phyloP scores from a whole-genome alignment of 1,284 basidiomycete species.

The Ceratobasidium sp. region DNA sequence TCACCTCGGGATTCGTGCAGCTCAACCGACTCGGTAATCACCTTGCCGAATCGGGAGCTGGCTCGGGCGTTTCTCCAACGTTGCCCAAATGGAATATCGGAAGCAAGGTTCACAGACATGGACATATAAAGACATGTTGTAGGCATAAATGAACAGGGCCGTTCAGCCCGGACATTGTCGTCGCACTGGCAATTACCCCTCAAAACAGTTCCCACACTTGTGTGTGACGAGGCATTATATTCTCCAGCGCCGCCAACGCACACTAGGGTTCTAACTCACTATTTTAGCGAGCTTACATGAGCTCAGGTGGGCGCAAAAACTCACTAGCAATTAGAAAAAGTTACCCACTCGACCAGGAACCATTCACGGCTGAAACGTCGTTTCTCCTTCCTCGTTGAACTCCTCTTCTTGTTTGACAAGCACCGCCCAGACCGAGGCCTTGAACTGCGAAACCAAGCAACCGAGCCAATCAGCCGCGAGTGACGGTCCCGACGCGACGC shows the following conservation, averaged over 20 bases:
- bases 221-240: not conserved
- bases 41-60: not conserved
- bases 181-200: not conserved
- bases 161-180: not conserved
- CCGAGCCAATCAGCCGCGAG: slow-evolving; percentile 9
- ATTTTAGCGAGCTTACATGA: not conserved
- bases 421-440: slow-evolving; percentile 94
- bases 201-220: slow-evolving; percentile 2
- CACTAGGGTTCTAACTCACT: not conserved
- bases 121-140: not conserved
- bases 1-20: not conserved
- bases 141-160: not conserved
- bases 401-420: slow-evolving; percentile 83
- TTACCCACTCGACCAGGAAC: not conserved
- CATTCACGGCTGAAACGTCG: slow-evolving; percentile 41
- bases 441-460: slow-evolving; percentile 68
- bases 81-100: slow-evolving; percentile 6
- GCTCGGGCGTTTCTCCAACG: not conserved
- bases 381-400: slow-evolving; percentile 42
- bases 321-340: not conserved
- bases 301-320: not conserved
- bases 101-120: not conserved
- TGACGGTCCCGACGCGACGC: not conserved
- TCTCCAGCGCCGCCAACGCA: slow-evolving; percentile 8
- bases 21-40: not conserved